Percentiles rank a stretch among this genome's conserved stretches.
phyloP scores from a whole-genome alignment of 805 yeast genomes.

The Brettanomyces nanus region DNA sequence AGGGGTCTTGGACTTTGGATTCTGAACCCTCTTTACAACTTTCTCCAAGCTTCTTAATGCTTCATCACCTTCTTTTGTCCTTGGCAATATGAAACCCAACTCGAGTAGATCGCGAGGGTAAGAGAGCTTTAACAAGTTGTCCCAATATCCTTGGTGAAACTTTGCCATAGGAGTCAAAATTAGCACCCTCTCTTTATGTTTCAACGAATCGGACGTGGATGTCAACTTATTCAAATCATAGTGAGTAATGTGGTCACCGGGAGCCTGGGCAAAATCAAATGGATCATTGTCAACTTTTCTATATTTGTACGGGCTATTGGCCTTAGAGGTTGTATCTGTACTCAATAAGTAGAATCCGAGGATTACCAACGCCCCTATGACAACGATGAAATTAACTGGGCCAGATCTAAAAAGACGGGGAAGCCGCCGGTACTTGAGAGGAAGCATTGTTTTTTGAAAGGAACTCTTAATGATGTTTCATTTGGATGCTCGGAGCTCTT shows the following conservation, averaged over 20 bases:
- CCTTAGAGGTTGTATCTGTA: slow-evolving; percentile 19
- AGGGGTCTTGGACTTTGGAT: slow-evolving; percentile 40
- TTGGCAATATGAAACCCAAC: slow-evolving; percentile 86
- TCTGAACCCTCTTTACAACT: slow-evolving; percentile 68
- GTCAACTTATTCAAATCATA: slow-evolving; percentile 76
- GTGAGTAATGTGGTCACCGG: slow-evolving; percentile 70
- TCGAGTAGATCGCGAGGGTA: slow-evolving; percentile 84
- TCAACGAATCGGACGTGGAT: slow-evolving; percentile 62
- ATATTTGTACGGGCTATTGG: slow-evolving; percentile 27
- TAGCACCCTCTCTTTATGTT: slow-evolving; percentile 74
- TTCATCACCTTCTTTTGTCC: slow-evolving; percentile 70
- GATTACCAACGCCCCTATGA: slow-evolving; percentile 16
- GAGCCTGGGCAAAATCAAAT: slow-evolving; percentile 51
- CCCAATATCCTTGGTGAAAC: slow-evolving; percentile 84
- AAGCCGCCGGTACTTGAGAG: not conserved
- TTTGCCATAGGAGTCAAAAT: slow-evolving; percentile 86
- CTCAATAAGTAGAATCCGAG: slow-evolving; percentile 34
- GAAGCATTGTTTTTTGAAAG: too few species aligned
- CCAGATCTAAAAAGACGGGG: not conserved
- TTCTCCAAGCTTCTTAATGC: slow-evolving; percentile 66
- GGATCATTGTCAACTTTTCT: slow-evolving; percentile 40
- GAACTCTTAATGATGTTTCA: too few species aligned
- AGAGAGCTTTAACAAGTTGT: slow-evolving; percentile 59
- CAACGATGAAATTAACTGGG: slow-evolving; percentile 2
- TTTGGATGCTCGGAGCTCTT: too few species aligned